These are phyloP conservation scores for Sugiyamaella paludigena DNA, from an alignment of 1,139 yeast species.

Conservation along the genomic window DNA sequence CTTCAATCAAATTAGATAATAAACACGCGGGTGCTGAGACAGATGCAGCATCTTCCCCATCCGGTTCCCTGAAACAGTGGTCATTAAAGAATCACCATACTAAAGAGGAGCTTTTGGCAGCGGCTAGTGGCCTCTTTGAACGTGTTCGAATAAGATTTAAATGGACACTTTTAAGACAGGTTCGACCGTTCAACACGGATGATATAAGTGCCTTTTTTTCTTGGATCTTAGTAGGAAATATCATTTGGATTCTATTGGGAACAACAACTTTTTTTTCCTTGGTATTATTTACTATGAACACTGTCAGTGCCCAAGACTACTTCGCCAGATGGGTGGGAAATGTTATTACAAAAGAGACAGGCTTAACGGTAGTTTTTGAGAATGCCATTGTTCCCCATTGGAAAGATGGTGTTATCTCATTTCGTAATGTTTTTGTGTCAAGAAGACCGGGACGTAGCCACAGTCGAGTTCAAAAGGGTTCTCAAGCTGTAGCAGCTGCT, in stretches of 20 bases:
- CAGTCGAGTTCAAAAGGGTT: conserved; percentile 55
- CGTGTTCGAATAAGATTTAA: conserved; percentile 57
- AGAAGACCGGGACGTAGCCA: conserved; percentile 61
- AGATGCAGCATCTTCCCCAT: no score
- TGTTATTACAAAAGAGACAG: conserved; percentile 76
- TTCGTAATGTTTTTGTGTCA: conserved; percentile 82
- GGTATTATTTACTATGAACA: conserved; percentile 72
- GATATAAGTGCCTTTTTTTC: conserved; percentile 87
- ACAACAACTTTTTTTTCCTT: conserved; percentile 88
- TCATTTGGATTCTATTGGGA: conserved; percentile 70
- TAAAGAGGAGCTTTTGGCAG: conserved; percentile 52
- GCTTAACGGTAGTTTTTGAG: conserved; percentile 85
- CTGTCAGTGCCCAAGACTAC: conserved; percentile 86
- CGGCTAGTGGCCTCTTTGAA: conserved; percentile 50
- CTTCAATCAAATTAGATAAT: no score
- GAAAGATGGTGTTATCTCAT: conserved; percentile 82
- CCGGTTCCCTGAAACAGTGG: conserved; percentile 7
- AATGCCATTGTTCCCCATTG: conserved; percentile 94
- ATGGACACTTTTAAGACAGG: conserved; percentile 65
- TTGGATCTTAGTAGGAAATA: conserved; percentile 87
- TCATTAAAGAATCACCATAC: conserved; percentile 22
- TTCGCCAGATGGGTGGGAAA: conserved; percentile 82
- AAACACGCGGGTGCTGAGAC: no score
- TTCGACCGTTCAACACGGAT: conserved; percentile 78
- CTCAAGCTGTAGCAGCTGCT: conserved; percentile 65